Base-by-base conservation (phyloP, 208 protist species). In the Acanthamoeba sp. region DNA sequence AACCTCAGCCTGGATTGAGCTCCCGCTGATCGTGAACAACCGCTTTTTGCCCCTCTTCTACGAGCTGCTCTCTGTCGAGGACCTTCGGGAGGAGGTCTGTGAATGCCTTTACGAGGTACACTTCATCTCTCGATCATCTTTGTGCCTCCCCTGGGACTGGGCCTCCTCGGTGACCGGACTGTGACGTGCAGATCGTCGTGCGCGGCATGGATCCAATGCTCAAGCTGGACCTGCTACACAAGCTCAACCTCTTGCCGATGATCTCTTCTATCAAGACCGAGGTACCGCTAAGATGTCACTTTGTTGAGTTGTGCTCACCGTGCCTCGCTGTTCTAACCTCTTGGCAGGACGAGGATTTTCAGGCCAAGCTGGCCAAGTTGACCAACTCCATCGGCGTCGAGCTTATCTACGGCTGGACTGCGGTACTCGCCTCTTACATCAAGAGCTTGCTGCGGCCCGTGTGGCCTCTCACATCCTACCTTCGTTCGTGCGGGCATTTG, bases 21-120 rank as follows among this genome's bases (percentile, higher is more conserved):
- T 96, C 16, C 42, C 85, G 66, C 85, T 96, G 22, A 94, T 96
- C 76, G 95, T 96, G 22, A 96, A 96, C n/a, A 90, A 96, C 64
- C 57, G 69, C 45, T 96, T 96, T 29, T 80, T 96, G 2, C 95
- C 84, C 57, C 38, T 96, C 12, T 96, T 96, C 84, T 96, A 84
- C 36, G 89, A 95, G 27, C 64, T 94, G n/a, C 82, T 96, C 29
- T 64, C 42, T 57, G 14, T 22, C 20, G 80, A 88, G n/a, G 3
- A 52, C 24, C 42, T 96, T 4, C 59, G 95, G 1, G 93, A 94
- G 40, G 88, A 95, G 22, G 85, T 57, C 4, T 93, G 87, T 20
- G 93, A 96, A 40, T 96, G 95, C 89, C 89, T 96, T 27, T 94
- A 94, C 48, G 93, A 96, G 76, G 76, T 84, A 5, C 76, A 1